Evolutionary conservation across 169 alveolate genomes (phyloP).

Genomic region (Plasmodium blacklocki): DNA sequence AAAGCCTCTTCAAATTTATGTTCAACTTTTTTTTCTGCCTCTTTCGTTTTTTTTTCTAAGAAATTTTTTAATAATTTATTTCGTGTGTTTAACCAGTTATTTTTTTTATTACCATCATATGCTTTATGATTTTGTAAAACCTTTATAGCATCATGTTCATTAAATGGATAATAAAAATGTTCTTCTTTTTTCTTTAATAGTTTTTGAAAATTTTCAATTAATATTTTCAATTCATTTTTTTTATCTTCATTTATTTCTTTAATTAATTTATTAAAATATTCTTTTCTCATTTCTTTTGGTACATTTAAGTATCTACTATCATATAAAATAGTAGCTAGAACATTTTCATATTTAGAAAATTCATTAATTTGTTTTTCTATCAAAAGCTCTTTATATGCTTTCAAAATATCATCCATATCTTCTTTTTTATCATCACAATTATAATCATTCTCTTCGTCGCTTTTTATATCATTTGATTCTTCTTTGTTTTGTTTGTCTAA

Average conservation of each 20-base stretch:
- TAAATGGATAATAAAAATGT: constrained; percentile 19
- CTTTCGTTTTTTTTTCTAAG: constrained; percentile 37
- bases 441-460: neutral
- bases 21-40: constrained; percentile 15
- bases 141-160: constrained; percentile 23
- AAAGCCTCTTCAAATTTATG: constrained; percentile 23
- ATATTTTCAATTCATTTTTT: constrained; percentile 25
- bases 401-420: constrained; percentile 10
- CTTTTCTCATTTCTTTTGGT: constrained; percentile 64
- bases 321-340: constrained; percentile 24
- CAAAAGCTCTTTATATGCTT: constrained; percentile 32
- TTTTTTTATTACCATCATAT: constrained; percentile 24
- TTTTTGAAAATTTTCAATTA: constrained; percentile 29
- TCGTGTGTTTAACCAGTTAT: constrained; percentile 35
- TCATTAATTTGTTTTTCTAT: constrained; percentile 44
- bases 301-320: constrained; percentile 36
- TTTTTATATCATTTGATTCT: neutral
- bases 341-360: constrained; percentile 51
- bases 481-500: neutral
- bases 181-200: constrained; percentile 16
- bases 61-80: constrained; percentile 32
- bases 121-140: constrained; percentile 26
- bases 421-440: neutral
- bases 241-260: constrained; percentile 42
- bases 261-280: constrained; percentile 41